Base-by-base conservation (phyloP, 495 filamentous ascomycete genomes). In the Aspergillus ellipticus region DNA sequence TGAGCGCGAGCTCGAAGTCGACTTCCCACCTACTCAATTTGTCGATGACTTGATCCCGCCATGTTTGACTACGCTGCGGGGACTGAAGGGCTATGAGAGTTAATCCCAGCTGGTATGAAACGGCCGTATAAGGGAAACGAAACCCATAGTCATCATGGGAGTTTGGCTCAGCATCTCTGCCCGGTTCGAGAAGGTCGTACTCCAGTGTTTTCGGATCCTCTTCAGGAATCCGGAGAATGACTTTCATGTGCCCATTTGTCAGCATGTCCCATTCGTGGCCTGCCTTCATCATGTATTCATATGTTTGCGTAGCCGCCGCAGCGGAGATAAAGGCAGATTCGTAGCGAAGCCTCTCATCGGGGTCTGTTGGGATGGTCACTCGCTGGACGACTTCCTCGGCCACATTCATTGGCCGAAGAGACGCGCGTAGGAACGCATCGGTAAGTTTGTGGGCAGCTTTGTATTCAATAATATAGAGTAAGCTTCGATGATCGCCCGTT, bases 401-500 rank as follows among this genome's bases (percentile, higher is more conserved):
- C 50, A 53, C 41, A 26, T 53, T 53, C 50, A 53, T 53, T 13
- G 9, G 13, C 35, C 21, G 35, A 8, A 53, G 50, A 16, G 35
- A 21, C 7, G 35, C 9, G n/a, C 50, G 35, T 16, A 53, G 50
- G 6, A 42, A 42, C 7, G 35, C 13, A 28, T 53, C 37, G 15
- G 33, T 21, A 29, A 53, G 50, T 21, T 41, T 53, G n/a, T 31
- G 50, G 15, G 35, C 35, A 31, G 50, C 35, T 53, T 53, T 41
- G 28, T 53, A 42, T 55, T 22, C 16, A 42, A 46, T 31, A 17
- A 49, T 29, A 48, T 46, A 55, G 3, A 55, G 52, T 17, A 55
- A 41, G 41, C 42, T 42, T 13, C 16, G 26, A 8, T n/a, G 3
- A 37, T 35, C 26, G 4, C 20, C 22, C 22, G 20, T 42, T 13